Base-by-base conservation (phyloP, 108 stramenopile species). In the Nitzschia putrida region DNA sequence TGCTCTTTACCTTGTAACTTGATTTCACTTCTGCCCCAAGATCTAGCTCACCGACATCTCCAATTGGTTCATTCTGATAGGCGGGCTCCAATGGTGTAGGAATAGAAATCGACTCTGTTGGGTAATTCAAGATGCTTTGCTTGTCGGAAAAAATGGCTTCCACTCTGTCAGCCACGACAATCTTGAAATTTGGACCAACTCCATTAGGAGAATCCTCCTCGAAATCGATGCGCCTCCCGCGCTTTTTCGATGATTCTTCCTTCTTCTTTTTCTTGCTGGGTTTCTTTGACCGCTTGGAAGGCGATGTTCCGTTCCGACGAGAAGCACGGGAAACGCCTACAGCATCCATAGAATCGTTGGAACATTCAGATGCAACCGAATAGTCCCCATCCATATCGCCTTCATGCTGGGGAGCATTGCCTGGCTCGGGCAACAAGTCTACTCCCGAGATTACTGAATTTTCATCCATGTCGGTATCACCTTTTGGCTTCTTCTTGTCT, bases 301-400 rank as follows among this genome's bases (percentile, higher is more conserved):
- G 13, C 23, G 21, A 24, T 1, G 16, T 44, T 3, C 12, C 22
- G 3, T 24, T 63, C 3, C 47, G 47, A 18, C 18, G 14, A 2
- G n/a, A 18, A 34, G 29, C 29, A 18, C 47, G 47, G 4, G 47
- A 3, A 49, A 49, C 44, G 3, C 29, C 38, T 9, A 29, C 8
- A 1, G 58, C 29, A 47, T 63, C 61, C 44, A 63, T 38, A 5
- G 61, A 63, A 63, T 63, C 61, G 20, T 23, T 20, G 61, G 61
- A 63, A 20, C 40, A 37, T 45, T 63, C 22, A 8, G 61, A 63
- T 1, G 14, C 42, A n/a, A 63, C 24, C 3, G 47, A 49, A 34
- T 34, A 34, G 4, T 34, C 29, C 2, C 47, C 47, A 49, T 49
- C 47, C 14, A 4, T 1, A 16, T 49, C 47, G 2, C 6, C 47